Evolutionary conservation across 176 grass and related monocot species (phyloP), one percentile per base, ranked within the genome.

Genomic region (Chrysopogon serrulatus): DNA sequence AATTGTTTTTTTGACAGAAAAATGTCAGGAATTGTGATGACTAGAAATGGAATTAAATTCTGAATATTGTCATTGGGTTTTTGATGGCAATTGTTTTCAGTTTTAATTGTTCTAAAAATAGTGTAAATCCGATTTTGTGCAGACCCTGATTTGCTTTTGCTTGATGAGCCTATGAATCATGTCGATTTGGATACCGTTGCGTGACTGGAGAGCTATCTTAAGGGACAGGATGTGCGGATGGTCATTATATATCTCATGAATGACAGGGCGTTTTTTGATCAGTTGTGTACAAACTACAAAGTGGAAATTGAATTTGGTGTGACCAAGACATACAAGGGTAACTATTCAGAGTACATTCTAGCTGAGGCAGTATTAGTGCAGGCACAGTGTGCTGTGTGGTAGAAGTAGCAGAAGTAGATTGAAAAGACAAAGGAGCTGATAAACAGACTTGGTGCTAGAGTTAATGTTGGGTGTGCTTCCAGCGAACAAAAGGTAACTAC

Each of bases 361-460:
- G n/a, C n/a, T n/a, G n/a, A n/a, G n/a, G n/a, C n/a, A n/a, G n/a
- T n/a, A n/a, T n/a, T n/a, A n/a, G n/a, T n/a, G n/a, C n/a, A n/a
- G n/a, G n/a, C n/a, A n/a, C n/a, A n/a, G n/a, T n/a, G n/a, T n/a
- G 90, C 92, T 34, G 92, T 90, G 10, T 95, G 95, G 95, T 92
- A 98, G 79, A 98, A 98, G 88, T 92, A 98, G 48, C 92, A 95
- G 85, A 98, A 98, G 56, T 90, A 98, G 82, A 95, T 98, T 86
- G 95, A 87, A 41, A 88, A 93, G 21, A 98, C 92, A 72, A 98
- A 91, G 86, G 95, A 98, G 24, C 76, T 98, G 42, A 98, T 98
- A 87, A 89, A 87, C 45, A 92, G 95, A 88, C 86, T 98, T 83
- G 86, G 95, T 49, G 95, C 95, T 56, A 92, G 95, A 76, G 92